Evolutionary conservation across 495 filamentous ascomycete genomes (phyloP).

Genomic region (Podospora pseudocomata): DNA sequence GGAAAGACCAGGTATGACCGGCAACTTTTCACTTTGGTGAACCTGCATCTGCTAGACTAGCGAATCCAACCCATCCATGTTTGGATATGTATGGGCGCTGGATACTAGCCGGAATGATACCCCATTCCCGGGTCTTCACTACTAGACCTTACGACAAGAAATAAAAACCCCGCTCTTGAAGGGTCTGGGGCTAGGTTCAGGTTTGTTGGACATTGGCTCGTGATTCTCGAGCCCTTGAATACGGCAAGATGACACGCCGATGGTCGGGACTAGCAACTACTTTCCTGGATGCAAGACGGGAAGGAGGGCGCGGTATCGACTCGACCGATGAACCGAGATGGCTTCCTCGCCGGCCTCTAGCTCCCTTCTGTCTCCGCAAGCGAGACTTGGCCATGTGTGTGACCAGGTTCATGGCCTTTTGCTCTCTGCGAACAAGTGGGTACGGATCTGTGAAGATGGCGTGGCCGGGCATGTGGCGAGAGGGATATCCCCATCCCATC

Average conservation of each 20-base stretch:
- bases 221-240: neutral
- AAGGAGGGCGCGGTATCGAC: neutral
- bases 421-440: neutral
- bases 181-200: neutral
- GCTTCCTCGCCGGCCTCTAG: neutral
- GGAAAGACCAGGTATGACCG: neutral
- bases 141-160: neutral
- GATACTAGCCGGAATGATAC: slow-evolving; percentile 1
- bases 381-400: neutral
- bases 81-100: neutral
- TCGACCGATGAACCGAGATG: slow-evolving; percentile 3
- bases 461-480: neutral
- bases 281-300: neutral
- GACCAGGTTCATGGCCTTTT: neutral
- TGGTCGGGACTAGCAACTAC: neutral
- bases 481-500: neutral
- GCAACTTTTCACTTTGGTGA: neutral
- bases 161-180: neutral
- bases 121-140: slow-evolving; percentile 1
- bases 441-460: neutral
- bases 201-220: neutral
- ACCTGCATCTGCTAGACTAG: neutral
- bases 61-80: neutral
- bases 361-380: neutral
- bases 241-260: neutral